phyloP scores from a whole-genome alignment of 192 early-diverging fungal genomes.

The Backusella psychrophila region DNA sequence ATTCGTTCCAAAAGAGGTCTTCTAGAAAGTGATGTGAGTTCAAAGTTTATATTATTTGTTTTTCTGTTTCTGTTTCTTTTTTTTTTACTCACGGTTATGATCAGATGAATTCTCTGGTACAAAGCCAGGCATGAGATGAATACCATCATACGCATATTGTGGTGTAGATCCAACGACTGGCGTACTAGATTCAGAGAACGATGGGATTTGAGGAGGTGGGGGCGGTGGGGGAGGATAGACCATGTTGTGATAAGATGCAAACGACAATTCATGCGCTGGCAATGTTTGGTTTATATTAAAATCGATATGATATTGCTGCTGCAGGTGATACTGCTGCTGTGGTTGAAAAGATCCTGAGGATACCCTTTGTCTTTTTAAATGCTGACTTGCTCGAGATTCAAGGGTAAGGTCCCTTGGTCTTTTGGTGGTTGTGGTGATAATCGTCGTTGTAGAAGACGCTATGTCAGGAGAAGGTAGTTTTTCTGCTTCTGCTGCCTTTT shows the following conservation, averaged over 20 bases:
- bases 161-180: neutral
- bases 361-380: neutral
- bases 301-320: constrained; percentile 3
- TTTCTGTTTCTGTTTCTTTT: too few relatives aligned
- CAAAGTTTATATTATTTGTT: too few relatives aligned
- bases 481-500: neutral
- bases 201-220: neutral
- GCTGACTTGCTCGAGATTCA: neutral
- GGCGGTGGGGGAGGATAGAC: neutral
- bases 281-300: neutral
- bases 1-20: neutral
- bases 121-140: neutral
- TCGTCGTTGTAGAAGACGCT: neutral
- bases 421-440: neutral
- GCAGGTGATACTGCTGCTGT: neutral
- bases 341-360: neutral
- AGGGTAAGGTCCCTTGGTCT: neutral
- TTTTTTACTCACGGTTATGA: neutral
- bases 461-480: neutral
- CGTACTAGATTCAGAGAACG: neutral
- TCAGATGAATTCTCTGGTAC: neutral
- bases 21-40: neutral
- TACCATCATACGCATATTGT: neutral
- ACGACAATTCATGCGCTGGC: neutral
- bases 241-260: constrained; percentile 4